These are phyloP conservation scores for Amanita phalloides DNA, from an alignment of 768 basidiomycete genomes.

Conservation along the genomic window DNA sequence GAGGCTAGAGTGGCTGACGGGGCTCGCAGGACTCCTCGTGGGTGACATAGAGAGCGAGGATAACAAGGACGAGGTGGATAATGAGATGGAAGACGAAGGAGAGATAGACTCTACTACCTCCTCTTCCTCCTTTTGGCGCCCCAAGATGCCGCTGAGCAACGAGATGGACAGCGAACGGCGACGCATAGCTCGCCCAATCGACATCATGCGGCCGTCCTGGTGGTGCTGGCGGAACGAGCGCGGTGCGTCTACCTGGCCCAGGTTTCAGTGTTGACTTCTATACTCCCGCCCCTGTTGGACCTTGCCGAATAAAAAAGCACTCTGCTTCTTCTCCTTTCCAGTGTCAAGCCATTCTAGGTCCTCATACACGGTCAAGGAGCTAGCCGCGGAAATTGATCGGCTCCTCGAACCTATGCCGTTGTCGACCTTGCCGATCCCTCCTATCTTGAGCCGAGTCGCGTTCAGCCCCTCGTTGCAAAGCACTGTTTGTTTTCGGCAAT, in stretches of 20 bases:
- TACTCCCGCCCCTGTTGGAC: neutral
- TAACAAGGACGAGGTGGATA: neutral
- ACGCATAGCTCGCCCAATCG: neutral
- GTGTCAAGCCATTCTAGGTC: neutral
- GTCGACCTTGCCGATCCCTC: neutral
- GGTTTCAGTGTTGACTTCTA: neutral
- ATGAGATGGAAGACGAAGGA: neutral
- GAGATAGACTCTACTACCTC: neutral
- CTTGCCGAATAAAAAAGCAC: neutral
- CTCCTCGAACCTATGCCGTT: slow-evolving; percentile 1
- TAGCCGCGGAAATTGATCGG: slow-evolving; percentile 3
- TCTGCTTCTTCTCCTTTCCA: neutral
- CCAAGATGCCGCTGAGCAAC: neutral
- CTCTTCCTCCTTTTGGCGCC: neutral
- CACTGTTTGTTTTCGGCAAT: neutral
- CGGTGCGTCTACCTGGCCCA: neutral
- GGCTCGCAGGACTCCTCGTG: neutral
- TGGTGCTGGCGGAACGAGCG: neutral
- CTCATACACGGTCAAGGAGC: neutral
- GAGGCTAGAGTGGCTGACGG: neutral
- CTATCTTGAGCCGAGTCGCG: neutral
- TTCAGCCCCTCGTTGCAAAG: neutral
- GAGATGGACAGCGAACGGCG: neutral
- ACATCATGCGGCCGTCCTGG: neutral
- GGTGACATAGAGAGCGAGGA: neutral